Conservation (phyloP, 805 yeast genomes). For the Sungouiella thailandica region DNA sequence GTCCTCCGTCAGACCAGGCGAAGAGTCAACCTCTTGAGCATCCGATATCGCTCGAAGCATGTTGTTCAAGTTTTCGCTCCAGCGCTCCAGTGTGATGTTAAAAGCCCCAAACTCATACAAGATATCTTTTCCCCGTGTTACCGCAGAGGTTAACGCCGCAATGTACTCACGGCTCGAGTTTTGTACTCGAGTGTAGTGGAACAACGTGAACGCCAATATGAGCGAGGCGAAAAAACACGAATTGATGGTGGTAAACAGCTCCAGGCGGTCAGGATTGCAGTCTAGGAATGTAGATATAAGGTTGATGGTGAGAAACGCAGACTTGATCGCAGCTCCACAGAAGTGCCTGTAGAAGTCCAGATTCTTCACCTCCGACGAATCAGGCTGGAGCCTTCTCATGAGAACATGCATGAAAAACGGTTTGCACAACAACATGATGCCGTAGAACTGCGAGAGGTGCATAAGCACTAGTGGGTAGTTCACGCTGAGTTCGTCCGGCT, state of each 20-base stretch:
- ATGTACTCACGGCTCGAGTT: background rate
- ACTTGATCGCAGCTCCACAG: slow-evolving; percentile 32
- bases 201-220: slow-evolving; percentile 16
- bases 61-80: slow-evolving; percentile 1
- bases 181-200: background rate
- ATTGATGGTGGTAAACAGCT: slow-evolving; percentile 28
- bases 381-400: slow-evolving; percentile 5
- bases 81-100: background rate
- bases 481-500: background rate
- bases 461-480: slow-evolving; percentile 23
- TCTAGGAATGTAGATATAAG: slow-evolving; percentile 22
- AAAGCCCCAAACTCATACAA: background rate
- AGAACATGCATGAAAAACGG: slow-evolving; percentile 38
- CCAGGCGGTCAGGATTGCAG: slow-evolving; percentile 28
- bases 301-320: slow-evolving; percentile 31
- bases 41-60: background rate
- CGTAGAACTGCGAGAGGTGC: slow-evolving; percentile 34
- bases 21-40: background rate
- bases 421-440: slow-evolving; percentile 32
- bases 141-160: background rate
- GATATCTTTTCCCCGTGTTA: background rate
- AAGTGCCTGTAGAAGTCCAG: slow-evolving; percentile 17
- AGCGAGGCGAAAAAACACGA: slow-evolving; percentile 34
- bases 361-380: slow-evolving; percentile 10
- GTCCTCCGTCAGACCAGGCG: background rate